Percentiles rank a stretch among this genome's conserved stretches.
Conservation (phyloP, 164 flowering plant species). For the Akebia trifoliata region DNA sequence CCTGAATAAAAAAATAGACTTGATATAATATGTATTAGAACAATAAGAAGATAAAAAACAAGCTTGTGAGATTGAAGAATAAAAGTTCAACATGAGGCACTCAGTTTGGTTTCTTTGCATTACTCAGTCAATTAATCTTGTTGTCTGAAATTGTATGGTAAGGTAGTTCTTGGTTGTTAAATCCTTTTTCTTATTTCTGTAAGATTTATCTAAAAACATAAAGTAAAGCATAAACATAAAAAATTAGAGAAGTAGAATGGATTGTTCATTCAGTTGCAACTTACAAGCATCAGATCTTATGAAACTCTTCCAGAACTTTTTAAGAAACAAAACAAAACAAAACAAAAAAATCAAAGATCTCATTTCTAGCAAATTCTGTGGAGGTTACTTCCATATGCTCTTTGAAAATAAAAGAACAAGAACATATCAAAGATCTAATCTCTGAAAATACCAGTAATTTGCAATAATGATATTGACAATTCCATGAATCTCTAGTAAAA, state of each 20-base stretch:
- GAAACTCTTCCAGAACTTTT: neutral
- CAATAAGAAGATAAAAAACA: neutral
- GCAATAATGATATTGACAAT: neutral
- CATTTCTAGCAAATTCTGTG: too few species aligned
- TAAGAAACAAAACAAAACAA: neutral
- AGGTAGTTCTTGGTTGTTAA: neutral
- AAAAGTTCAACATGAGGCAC: neutral
- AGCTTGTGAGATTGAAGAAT: too few species aligned
- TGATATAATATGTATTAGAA: neutral
- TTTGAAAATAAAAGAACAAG: too few species aligned
- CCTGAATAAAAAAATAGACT: conserved; percentile 31
- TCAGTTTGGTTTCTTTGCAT: neutral
- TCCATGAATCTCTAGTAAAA: conserved; percentile 5
- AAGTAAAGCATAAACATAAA: neutral
- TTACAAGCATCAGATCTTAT: neutral
- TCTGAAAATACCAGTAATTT: neutral
- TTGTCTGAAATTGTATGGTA: neutral
- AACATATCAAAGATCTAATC: too few species aligned
- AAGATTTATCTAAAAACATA: neutral
- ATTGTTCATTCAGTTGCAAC: neutral
- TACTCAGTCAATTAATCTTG: neutral
- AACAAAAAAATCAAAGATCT: neutral
- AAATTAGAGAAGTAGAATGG: neutral
- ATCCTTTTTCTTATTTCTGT: neutral
- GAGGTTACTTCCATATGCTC: too few species aligned